Evolutionary conservation across 768 basidiomycete species (phyloP).

Genomic region (Plicaturopsis crispa): DNA sequence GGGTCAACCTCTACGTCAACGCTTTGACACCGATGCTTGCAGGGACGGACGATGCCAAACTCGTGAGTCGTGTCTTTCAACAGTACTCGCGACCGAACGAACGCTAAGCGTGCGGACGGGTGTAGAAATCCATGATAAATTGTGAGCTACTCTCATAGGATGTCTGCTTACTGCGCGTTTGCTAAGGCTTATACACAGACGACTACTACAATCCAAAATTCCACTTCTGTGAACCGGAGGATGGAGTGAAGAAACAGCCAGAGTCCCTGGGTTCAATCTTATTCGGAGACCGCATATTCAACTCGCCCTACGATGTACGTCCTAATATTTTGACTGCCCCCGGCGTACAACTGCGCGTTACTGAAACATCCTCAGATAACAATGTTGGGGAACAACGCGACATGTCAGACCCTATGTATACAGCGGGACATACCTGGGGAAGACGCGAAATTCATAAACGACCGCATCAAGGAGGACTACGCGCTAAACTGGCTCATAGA

Average conservation of each 20-base stretch:
- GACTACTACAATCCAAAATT: conserved; percentile 90
- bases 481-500: conserved; percentile 94
- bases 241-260: conserved; percentile 65
- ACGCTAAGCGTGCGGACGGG: conserved; percentile 2
- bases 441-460: conserved; percentile 85
- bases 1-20: conserved; percentile 79
- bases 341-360: not conserved
- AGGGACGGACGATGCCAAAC: conserved; percentile 58
- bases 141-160: conserved; percentile 37
- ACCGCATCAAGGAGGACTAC: conserved; percentile 87
- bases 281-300: conserved; percentile 94
- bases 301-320: conserved; percentile 80
- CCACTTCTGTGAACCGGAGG: conserved; percentile 78
- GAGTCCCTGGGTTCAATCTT: conserved; percentile 89
- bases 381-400: conserved; percentile 71
- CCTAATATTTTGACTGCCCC: not conserved
- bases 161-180: conserved; percentile 1
- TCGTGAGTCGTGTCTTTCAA: conserved; percentile 38
- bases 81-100: not conserved
- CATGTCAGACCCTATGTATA: conserved; percentile 73
- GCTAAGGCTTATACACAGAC: conserved; percentile 37
- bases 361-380: conserved; percentile 44
- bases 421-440: conserved; percentile 46
- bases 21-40: conserved; percentile 82
- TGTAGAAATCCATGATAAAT: conserved; percentile 85